Evolutionary conservation across 306 rosid genomes (phyloP), one percentile per base, ranked within the genome.

Genomic region (Carpinus fangiana): DNA sequence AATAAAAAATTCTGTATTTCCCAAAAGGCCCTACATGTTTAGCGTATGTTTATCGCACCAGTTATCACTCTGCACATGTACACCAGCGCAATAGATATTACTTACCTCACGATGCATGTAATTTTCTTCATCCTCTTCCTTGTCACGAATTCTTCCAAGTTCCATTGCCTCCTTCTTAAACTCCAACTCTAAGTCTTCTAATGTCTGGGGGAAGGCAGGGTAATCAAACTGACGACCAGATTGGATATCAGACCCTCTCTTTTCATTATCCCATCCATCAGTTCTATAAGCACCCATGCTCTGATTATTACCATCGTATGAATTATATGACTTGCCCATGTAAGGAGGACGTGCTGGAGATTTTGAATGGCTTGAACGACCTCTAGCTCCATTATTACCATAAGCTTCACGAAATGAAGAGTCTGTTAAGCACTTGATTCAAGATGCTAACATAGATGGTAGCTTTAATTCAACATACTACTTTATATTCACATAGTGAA

Each of bases 321-420:
- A 90, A 88, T 82, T 82, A 83, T 85, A 86, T 3, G 90, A 80
- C 87, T 82, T 90, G 74, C 92, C 91, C 77, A 85, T 51, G 79
- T 85, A 91, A 60, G 98, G 88, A 50, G 90, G 84, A 60, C 76
- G 89, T 48, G 90, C 90, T 55, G 99, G 98, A 86, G 99, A 93
- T 74, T 90, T 96, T 80, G 98, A 96, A 86, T 64, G 90, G 83
- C 95, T 93, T 83, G 98, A 85, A 69, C 84, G 97, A 69, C 92
- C 93, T 89, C 96, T 85, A 75, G 86, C 94, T 91, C 96, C 96
- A 78, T 88, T 91, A 79, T 83, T 91, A 82, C 90, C 97, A 84
- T 81, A 96, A 86, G 99, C 99, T 96, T 93, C 99, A 96, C 34
- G 84, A 96, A 90, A 95, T 85, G 93, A 89, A 93, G 90, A 91